phyloP scores from a whole-genome alignment of 1,139 yeast genomes.

The Zygoascus hellenicus region DNA sequence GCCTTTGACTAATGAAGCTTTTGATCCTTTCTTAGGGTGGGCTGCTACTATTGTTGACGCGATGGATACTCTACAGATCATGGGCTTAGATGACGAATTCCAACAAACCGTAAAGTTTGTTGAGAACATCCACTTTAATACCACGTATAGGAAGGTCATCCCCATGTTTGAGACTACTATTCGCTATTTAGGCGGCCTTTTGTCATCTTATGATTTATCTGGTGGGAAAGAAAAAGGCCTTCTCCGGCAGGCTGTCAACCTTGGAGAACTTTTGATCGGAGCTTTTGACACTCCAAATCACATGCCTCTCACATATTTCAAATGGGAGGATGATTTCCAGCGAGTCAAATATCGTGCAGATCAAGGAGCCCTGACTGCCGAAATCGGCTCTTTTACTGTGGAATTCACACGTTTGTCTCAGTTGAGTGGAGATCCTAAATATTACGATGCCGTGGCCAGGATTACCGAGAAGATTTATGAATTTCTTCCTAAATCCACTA shows the following conservation, averaged over 20 bases:
- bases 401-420: constrained; percentile 67
- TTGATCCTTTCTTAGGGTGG: constrained; percentile 45
- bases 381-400: constrained; percentile 60
- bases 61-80: constrained; percentile 59
- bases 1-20: constrained; percentile 34
- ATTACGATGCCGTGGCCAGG: constrained; percentile 43
- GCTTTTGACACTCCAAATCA: constrained; percentile 67
- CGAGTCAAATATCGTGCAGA: constrained; percentile 28
- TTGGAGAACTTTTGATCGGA: constrained; percentile 63
- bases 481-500: constrained; percentile 31
- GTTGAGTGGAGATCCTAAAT: constrained; percentile 53
- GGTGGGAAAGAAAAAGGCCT: constrained; percentile 43
- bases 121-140: constrained; percentile 47
- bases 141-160: constrained; percentile 39
- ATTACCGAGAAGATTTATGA: constrained; percentile 39
- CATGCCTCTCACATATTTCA: constrained; percentile 60
- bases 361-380: constrained; percentile 49
- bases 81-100: constrained; percentile 54
- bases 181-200: constrained; percentile 65
- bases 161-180: constrained; percentile 71
- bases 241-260: constrained; percentile 52
- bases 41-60: constrained; percentile 57
- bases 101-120: constrained; percentile 48
- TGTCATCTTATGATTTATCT: constrained; percentile 64
- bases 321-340: constrained; percentile 45